Base-by-base conservation (phyloP, 345 rosid genomes). In the Populus pruinosa region DNA sequence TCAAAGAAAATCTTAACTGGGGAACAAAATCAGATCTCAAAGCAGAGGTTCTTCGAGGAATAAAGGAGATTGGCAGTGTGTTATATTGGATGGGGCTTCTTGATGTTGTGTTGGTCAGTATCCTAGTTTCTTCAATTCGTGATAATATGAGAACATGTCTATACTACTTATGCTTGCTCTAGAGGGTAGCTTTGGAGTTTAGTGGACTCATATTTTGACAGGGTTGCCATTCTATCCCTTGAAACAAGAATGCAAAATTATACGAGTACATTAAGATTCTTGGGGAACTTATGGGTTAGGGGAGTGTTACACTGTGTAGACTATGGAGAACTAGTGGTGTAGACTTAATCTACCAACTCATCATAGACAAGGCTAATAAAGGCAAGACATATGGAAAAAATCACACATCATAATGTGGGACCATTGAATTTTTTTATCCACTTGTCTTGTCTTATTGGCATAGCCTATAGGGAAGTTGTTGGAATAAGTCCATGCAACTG, bases 51-150 rank as follows among this genome's bases (percentile, higher is more conserved):
- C 88, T 96, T 69, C 80, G 87, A 14, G 98, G 97, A 73, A 94
- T 94, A 71, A 96, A 94, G 82, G 98, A 96, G 90, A 94, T 93
- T 82, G 99, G 99, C 75, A 93, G 99, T 81, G 89, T 93, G 41
- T 82, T 96, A 76, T 96, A 96, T 65, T 90, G 89, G 91, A 96
- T 92, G 87, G 97, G 99, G 69, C 91, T 96, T 87, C 97, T 96
- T 41, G 99, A 96, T 86, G 88, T 87, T 71, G 97, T 90, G 53
- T 85, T 92, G 98, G 99, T 96, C 76, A 89, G 98, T 89, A 66
- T 75, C 76, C 29, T 33, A 29, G 68, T 25, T 81, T 80, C 80
- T 79, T 78, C 56, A 43, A 77, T 50, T 73, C 43, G 38, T 76
- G 18, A 68, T 56, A 68, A 29, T 41, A 55, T 4, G 25, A 62